Evolutionary conservation across 768 basidiomycete species (phyloP).

Genomic region (Clavulina sp.): DNA sequence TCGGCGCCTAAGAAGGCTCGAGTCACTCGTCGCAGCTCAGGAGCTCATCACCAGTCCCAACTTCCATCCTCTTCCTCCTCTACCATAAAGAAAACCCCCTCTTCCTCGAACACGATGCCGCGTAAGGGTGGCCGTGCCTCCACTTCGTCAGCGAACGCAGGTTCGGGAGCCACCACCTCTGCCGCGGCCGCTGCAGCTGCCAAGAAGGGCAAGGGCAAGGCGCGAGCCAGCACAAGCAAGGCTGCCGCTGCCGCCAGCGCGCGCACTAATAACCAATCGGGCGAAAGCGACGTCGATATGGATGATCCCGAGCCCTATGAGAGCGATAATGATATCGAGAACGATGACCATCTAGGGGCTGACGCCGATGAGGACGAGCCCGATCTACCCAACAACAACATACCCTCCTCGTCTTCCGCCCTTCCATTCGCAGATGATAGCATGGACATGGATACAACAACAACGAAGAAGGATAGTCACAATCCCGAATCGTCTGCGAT

Average conservation of each 20-base stretch:
- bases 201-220: conserved; percentile 33
- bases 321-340: conserved; percentile 16
- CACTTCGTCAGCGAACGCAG: conserved; percentile 6
- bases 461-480: too few relatives aligned
- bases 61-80: conserved; percentile 51
- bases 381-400: conserved; percentile 33
- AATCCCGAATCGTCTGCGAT: too few relatives aligned
- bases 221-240: not conserved
- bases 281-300: conserved; percentile 70
- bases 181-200: conserved; percentile 26
- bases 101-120: conserved; percentile 58
- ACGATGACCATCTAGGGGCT: conserved; percentile 17
- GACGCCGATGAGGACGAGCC: conserved; percentile 12
- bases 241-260: not conserved
- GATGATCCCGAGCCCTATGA: conserved; percentile 37
- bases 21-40: conserved; percentile 19
- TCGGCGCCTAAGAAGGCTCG: conserved; percentile 30
- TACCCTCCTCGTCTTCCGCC: conserved; percentile 32
- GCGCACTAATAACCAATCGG: too few relatives aligned
- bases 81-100: conserved; percentile 24
- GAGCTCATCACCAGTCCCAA: conserved; percentile 33
- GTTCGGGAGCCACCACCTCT: conserved; percentile 7
- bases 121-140: conserved; percentile 29
- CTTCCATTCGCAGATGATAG: conserved; percentile 22
- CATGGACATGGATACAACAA: too few relatives aligned